Evolutionary conservation across 2,329 filamentous ascomycete genomes (phyloP).

Genomic region (Sclerotinia spermophila): DNA sequence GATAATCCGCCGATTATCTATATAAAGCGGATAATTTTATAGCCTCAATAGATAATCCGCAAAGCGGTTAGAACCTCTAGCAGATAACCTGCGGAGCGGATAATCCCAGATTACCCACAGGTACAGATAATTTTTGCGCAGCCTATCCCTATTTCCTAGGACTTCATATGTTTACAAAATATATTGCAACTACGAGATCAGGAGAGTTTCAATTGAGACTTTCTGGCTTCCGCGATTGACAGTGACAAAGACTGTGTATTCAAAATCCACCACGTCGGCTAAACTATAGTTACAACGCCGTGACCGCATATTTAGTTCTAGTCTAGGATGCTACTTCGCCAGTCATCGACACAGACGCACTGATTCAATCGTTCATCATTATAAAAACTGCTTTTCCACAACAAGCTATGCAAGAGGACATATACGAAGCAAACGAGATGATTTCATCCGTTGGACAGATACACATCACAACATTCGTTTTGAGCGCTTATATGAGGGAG

Average conservation of each 20-base stretch:
- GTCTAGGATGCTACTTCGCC: not conserved
- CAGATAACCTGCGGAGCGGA: too few species aligned
- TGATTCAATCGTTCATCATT: not conserved
- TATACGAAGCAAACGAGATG: not conserved
- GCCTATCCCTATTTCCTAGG: not conserved
- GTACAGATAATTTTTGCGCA: too few species aligned
- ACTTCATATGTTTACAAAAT: not conserved
- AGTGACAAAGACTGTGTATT: not conserved
- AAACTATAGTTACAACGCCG: not conserved
- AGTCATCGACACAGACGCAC: not conserved
- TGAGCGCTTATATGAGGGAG: not conserved
- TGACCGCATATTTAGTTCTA: not conserved
- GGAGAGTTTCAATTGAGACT: not conserved
- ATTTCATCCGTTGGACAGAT: not conserved
- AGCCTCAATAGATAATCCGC: too few species aligned
- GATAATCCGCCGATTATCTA: too few species aligned
- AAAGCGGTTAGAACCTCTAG: too few species aligned
- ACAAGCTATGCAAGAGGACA: not conserved
- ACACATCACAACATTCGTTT: not conserved
- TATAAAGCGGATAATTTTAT: too few species aligned
- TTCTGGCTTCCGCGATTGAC: not conserved
- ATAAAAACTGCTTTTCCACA: not conserved
- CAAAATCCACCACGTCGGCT: not conserved
- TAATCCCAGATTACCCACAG: too few species aligned
- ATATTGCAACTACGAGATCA: not conserved